Evolutionary conservation across 2,329 filamentous ascomycete genomes (phyloP), one percentile per base, ranked within the genome.

Genomic region (Fusarium devonianum): DNA sequence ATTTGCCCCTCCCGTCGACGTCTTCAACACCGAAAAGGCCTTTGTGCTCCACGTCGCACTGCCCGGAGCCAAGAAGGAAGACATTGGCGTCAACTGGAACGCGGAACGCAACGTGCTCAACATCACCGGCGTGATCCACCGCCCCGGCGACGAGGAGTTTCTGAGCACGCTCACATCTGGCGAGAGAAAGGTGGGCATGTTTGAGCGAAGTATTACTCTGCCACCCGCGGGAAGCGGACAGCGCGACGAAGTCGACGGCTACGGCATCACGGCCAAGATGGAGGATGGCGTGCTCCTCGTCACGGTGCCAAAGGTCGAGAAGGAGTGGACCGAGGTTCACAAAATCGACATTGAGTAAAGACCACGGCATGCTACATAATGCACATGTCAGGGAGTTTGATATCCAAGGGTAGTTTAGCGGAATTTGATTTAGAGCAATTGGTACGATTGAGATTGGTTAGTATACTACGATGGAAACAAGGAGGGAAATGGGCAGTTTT

Each of bases 51-150:
- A 94, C 69, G 75, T 92, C 64, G 86, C 89, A 1, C 78, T 95
- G 0, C 89, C 91, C 0, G 90, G 90, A 18, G 89, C 87, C 2
- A 86, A 86, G 73, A 92, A 92, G 72, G 82, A 90, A 63, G 89
- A 94, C 64, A 76, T 94, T 5, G 87, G 82, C 48, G 83, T 94
- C 34, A 86, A 86, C 69, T 95, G 88, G 83, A 84, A 93, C 60
- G 78, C 82, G 0, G 86, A 90, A 49, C 84, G 83, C 65, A 80
- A 78, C 35, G 75, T 81, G 45, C 75, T 95, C 30, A 83, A 79
- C 61, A 75, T 95, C 44, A 80, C 86, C 1, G 90, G 90, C 40
- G 85, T 92, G 0, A 79, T 92, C 7, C 82, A 91, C 68, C 82
- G 89, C 2, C 87, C 86, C 4, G 87, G 84, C 7, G 82, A 89